Percentiles rank a stretch among this genome's conserved stretches.
These are phyloP conservation scores for Orbilia javanica DNA, from an alignment of 2,329 filamentous ascomycete species.

Conservation along the genomic window DNA sequence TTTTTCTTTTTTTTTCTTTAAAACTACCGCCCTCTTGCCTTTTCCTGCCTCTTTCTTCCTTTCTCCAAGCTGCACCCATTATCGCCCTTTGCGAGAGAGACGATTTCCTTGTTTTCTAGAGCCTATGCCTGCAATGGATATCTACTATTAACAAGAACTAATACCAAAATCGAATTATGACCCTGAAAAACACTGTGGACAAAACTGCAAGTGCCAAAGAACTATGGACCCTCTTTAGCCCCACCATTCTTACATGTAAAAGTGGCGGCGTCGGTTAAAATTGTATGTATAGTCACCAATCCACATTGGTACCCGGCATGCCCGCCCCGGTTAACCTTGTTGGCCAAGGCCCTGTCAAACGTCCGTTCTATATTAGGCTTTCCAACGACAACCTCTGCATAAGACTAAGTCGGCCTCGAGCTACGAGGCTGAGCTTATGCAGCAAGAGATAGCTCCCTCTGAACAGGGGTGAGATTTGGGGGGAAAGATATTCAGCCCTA, in stretches of 20 bases:
- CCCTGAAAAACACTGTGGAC: too few relatives aligned
- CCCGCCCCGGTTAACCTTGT: slow-evolving; percentile 45
- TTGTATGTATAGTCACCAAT: slow-evolving; percentile 14
- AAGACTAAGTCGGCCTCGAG: slow-evolving; percentile 16
- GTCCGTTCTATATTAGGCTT: slow-evolving; percentile 57
- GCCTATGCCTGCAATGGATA: too few relatives aligned
- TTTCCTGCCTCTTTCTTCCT: too few relatives aligned
- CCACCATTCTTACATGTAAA: neutral
- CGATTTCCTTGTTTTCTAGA: too few relatives aligned
- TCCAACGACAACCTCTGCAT: slow-evolving; percentile 27
- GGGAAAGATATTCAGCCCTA: slow-evolving; percentile 54
- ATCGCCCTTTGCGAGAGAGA: too few relatives aligned
- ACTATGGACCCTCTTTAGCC: too few relatives aligned
- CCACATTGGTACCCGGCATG: slow-evolving; percentile 15
- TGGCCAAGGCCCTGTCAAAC: slow-evolving; percentile 39
- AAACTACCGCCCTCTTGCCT: too few relatives aligned
- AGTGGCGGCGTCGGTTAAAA: slow-evolving; percentile 31
- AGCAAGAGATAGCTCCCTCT: slow-evolving; percentile 29
- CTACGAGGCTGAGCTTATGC: slow-evolving; percentile 56
- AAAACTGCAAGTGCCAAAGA: too few relatives aligned
- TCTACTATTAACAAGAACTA: too few relatives aligned
- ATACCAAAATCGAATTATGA: too few relatives aligned
- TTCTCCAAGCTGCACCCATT: too few relatives aligned
- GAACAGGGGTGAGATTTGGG: slow-evolving; percentile 25
- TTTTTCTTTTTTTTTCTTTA: too few relatives aligned